These are phyloP conservation scores for Botrytis paeoniae DNA, from an alignment of 2,329 filamentous ascomycete genomes.

Conservation along the genomic window DNA sequence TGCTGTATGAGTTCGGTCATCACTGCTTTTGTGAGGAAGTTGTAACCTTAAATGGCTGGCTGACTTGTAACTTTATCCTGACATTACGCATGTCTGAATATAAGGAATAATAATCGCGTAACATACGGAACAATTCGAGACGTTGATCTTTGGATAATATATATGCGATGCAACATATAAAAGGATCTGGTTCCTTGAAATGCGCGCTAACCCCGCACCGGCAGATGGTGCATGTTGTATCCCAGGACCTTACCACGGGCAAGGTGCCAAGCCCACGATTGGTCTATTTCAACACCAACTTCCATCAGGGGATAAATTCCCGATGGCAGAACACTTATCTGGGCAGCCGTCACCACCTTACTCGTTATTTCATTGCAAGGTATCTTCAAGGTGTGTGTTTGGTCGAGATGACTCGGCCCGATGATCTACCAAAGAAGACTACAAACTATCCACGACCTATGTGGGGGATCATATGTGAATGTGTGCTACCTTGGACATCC, in stretches of 20 bases:
- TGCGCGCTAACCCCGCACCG: background rate
- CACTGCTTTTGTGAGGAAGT: too few species aligned
- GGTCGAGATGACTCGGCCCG: slow-evolving; percentile 7
- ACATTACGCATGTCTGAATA: background rate
- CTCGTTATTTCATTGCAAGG: background rate
- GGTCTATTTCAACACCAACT: background rate
- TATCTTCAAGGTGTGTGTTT: background rate
- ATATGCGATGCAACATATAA: background rate
- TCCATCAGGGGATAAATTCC: background rate
- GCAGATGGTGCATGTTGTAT: background rate
- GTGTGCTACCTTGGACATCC: background rate
- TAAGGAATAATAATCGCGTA: background rate
- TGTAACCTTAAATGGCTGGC: background rate
- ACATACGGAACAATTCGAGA: too few species aligned
- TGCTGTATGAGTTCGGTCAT: background rate
- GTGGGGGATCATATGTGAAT: slow-evolving; percentile 4
- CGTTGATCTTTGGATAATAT: background rate
- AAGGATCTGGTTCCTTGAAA: background rate
- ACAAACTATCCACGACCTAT: background rate
- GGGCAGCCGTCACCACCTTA: background rate
- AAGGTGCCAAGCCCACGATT: background rate
- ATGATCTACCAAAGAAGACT: slow-evolving; percentile 3
- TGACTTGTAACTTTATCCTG: background rate
- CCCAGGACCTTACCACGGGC: background rate
- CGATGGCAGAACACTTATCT: background rate